A percentile compares a stretch with the other conserved stretches of the same genome.
phyloP scores from a whole-genome alignment of 2,329 filamentous ascomycete species.

The Hypoxylon sp. region DNA sequence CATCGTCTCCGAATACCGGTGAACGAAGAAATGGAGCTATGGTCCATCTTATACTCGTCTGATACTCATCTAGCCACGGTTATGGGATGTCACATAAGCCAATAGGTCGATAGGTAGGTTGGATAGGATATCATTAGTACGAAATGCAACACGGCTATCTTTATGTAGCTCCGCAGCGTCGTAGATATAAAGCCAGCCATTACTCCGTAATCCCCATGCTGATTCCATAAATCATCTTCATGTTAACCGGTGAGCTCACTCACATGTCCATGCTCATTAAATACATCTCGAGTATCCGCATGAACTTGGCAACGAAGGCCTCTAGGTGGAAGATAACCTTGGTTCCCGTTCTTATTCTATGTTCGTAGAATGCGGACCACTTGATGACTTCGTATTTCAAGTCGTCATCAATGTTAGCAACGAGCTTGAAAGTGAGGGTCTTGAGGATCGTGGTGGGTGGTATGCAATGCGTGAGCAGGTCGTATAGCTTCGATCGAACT shows the following conservation, averaged over 20 bases:
- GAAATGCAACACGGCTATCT: conserved; percentile 20
- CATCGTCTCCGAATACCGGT: conserved; percentile 29
- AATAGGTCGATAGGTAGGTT: conserved; percentile 9
- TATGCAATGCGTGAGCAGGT: conserved; percentile 96
- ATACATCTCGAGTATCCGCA: conserved; percentile 94
- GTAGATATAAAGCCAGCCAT: conserved; percentile 32
- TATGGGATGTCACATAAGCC: conserved; percentile 8
- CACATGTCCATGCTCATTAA: conserved; percentile 86
- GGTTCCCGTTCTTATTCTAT: conserved; percentile 89
- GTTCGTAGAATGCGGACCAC: conserved; percentile 98
- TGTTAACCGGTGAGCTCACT: conserved; percentile 39
- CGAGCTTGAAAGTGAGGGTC: conserved; percentile 93
- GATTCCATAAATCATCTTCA: conserved; percentile 22
- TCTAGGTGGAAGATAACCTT: conserved; percentile 99
- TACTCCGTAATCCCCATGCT: conserved; percentile 43
- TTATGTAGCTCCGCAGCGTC: conserved; percentile 20
- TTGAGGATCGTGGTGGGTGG: conserved; percentile 94
- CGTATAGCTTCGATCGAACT: conserved; percentile 95
- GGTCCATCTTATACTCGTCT: conserved; percentile 22
- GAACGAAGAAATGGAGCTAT: conserved; percentile 7
- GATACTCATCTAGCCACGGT: conserved; percentile 7
- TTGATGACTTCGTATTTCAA: conserved; percentile 93
- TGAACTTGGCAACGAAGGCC: conserved; percentile 98
- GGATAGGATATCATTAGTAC: conserved; percentile 28
- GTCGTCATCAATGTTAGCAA: conserved; percentile 87